Base-by-base conservation (phyloP, 2,329 filamentous ascomycete species). In the Pseudocercospora musae region DNA sequence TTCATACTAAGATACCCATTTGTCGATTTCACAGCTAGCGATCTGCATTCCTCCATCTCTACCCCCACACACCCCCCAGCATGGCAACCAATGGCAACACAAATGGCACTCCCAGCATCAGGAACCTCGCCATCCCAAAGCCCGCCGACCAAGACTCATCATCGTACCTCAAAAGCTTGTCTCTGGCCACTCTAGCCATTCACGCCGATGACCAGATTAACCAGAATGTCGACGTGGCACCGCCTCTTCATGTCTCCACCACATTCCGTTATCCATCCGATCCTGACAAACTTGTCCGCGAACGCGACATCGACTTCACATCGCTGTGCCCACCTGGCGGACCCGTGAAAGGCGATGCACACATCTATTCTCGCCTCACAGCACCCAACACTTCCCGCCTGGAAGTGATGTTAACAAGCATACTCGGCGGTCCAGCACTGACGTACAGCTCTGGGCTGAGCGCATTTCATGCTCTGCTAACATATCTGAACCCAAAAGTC, bases 201-300 rank as follows among this genome's bases (percentile, higher is more conserved):
- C 74, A 76, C 64, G 73, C 65, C 60, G 74, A 77, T 60, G 73
- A 76, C 62, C 64, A 70, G n/a, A 70, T 74, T 59, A 73, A 75
- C 66, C 61, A 58, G 54, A 69, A 67, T 62, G 74, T 87, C 56
- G 92, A 95, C 73, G 89, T 98, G 59, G 92, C 94, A 11, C 94
- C 95, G 62, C 87, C 94, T 3, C 82, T 98, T 73, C 94, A 98
- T 75, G 87, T 96, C 66, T 92, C 92, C 65, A 97, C 94, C 11
- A 98, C 92, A 15, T 98, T 92, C 78, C 87, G 91, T 69, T 98
- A 97, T 76, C 81, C 83, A 27, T 78, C 81, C 58, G 84, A 96
- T 73, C 90, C 92, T 1, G 83, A 87, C 5, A 75, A 86, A 27
- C 84, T 96, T 50, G 69, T 63, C 9, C 70, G 73, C 27, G 59